Conservation (phyloP, 1,284 basidiomycete genomes). For the Schizopora paradoxa region DNA sequence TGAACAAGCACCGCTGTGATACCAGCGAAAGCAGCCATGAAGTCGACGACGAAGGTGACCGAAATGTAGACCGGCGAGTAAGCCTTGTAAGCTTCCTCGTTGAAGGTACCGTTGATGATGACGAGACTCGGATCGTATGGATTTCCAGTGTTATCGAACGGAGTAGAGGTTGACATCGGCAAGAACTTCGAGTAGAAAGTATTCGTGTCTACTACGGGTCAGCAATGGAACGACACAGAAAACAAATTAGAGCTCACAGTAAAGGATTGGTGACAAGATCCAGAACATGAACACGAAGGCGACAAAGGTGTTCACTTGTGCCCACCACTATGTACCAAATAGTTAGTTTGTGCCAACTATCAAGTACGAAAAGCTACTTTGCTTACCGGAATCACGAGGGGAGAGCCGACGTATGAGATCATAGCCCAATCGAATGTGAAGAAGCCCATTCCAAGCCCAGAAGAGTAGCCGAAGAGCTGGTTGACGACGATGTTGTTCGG, state of each 20-base stretch:
- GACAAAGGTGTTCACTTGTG: conserved; percentile 74
- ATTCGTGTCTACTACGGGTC: conserved; percentile 53
- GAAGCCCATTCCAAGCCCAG: conserved; percentile 78
- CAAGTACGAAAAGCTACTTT: conserved; percentile 14
- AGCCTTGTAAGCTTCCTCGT: conserved; percentile 53
- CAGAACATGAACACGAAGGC: conserved; percentile 76
- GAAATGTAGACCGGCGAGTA: conserved; percentile 75
- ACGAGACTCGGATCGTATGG: conserved; percentile 60
- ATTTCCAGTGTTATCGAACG: conserved; percentile 68
- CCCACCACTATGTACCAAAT: conserved; percentile 73
- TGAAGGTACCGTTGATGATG: conserved; percentile 57
- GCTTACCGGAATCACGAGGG: conserved; percentile 79
- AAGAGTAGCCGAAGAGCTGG: conserved; percentile 70
- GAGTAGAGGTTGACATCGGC: conserved; percentile 56
- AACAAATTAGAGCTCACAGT: conserved; percentile 54
- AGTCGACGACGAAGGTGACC: conserved; percentile 59
- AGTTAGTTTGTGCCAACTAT: conserved; percentile 10
- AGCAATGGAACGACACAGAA: not conserved
- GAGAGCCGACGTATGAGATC: conserved; percentile 77
- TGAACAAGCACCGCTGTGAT: conserved; percentile 74
- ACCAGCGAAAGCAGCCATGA: conserved; percentile 69
- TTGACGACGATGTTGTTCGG: conserved; percentile 81
- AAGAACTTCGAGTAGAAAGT: conserved; percentile 62
- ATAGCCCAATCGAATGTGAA: conserved; percentile 90
- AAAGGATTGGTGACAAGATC: conserved; percentile 80